A percentile compares a stretch with the other conserved stretches of the same genome.
phyloP scores from a whole-genome alignment of 164 flowering plant species.

The Pachysandra terminalis region DNA sequence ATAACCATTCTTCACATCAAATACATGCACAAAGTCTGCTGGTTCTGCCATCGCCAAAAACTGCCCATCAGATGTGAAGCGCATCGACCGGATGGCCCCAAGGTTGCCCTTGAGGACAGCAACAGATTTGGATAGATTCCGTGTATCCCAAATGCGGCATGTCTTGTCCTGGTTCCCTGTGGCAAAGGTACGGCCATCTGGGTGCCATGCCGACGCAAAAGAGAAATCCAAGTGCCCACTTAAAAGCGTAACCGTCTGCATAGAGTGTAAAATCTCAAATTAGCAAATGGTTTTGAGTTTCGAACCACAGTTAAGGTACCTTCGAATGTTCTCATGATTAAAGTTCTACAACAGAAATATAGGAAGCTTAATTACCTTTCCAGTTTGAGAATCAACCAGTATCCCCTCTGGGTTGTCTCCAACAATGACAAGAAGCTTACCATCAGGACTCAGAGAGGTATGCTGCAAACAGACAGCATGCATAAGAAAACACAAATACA shows the following conservation, averaged over 20 bases:
- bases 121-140: constrained; percentile 69
- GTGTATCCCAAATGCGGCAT: constrained; percentile 81
- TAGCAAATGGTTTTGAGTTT: neutral
- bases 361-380: constrained; percentile 52
- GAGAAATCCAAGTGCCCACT: constrained; percentile 84
- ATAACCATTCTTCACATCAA: constrained; percentile 59
- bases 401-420: constrained; percentile 82
- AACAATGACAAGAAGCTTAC: constrained; percentile 71
- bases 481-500: neutral
- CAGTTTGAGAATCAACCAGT: constrained; percentile 69
- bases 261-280: neutral
- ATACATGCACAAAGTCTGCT: constrained; percentile 92
- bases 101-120: constrained; percentile 79
- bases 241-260: constrained; percentile 53
- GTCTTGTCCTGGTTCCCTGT: constrained; percentile 99
- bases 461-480: constrained; percentile 48
- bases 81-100: constrained; percentile 89
- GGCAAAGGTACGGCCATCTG: constrained; percentile 76
- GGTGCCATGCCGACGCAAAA: constrained; percentile 98
- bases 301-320: neutral
- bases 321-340: neutral
- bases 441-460: constrained; percentile 80
- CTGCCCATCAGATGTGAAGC: constrained; percentile 79
- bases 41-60: constrained; percentile 95
- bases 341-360: neutral